These are phyloP conservation scores for Cryphonectria carpinicola DNA, from an alignment of 2,329 filamentous ascomycete species.

Conservation along the genomic window DNA sequence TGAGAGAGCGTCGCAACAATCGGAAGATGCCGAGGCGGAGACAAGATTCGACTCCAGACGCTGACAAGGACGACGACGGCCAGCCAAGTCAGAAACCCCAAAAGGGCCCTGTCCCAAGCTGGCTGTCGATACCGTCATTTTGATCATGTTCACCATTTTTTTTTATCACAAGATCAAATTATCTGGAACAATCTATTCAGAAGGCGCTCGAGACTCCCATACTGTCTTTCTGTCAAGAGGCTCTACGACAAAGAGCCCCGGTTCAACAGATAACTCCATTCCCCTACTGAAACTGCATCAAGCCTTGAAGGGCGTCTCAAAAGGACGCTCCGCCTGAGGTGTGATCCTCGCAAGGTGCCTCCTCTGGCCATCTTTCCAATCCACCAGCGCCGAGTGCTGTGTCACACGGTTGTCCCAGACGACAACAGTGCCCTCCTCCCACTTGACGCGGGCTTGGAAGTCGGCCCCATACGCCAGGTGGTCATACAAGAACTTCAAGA, in stretches of 20 bases:
- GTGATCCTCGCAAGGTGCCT: conserved; percentile 82
- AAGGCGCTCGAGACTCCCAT: background rate
- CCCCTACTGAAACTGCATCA: conserved; percentile 14
- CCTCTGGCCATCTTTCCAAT: conserved; percentile 80
- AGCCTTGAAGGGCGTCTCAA: conserved; percentile 65
- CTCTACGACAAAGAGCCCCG: background rate
- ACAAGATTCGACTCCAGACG: background rate
- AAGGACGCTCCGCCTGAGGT: conserved; percentile 78
- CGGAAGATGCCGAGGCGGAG: conserved; percentile 2
- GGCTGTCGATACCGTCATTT: conserved; percentile 6
- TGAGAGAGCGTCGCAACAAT: conserved; percentile 17
- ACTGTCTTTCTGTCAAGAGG: background rate
- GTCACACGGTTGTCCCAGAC: conserved; percentile 87
- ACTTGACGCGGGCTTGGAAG: conserved; percentile 75
- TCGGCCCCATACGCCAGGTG: conserved; percentile 74
- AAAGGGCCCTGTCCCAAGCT: background rate
- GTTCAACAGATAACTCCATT: background rate
- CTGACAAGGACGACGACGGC: background rate
- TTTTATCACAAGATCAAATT: background rate
- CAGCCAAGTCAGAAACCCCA: background rate
- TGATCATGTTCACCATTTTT: background rate
- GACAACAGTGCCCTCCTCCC: conserved; percentile 79
- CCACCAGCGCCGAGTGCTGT: conserved; percentile 76
- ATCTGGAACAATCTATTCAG: background rate
- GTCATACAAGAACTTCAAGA: conserved; percentile 78